A percentile compares a stretch with the other conserved stretches of the same genome.
Evolutionary conservation across 2,329 filamentous ascomycete genomes (phyloP).

Genomic region (Gremmenia infestans): DNA sequence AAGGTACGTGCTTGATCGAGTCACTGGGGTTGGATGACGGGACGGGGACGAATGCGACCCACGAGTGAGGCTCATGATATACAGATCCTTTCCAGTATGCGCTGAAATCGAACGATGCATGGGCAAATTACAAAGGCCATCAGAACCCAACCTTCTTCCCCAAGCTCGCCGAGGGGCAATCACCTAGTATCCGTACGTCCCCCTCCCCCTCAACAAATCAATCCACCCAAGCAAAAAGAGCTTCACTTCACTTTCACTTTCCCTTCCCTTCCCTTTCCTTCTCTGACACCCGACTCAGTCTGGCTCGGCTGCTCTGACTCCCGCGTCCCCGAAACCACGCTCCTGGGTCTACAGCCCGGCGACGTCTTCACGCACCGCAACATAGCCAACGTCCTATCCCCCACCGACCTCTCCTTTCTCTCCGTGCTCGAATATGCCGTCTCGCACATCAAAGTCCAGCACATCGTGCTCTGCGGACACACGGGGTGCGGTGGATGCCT

Average conservation of each 20-base stretch:
- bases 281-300: constrained; percentile 40
- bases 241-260: not conserved
- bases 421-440: constrained; percentile 80
- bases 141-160: constrained; percentile 68
- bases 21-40: not conserved
- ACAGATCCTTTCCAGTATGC: constrained; percentile 48
- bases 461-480: constrained; percentile 68
- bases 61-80: not conserved
- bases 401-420: constrained; percentile 69
- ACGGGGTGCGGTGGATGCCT: constrained; percentile 62
- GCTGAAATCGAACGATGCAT: constrained; percentile 64
- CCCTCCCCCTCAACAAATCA: not conserved
- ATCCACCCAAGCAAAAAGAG: not conserved
- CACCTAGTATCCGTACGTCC: constrained; percentile 53
- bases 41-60: not conserved
- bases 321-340: constrained; percentile 76
- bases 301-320: constrained; percentile 89
- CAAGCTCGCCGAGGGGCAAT: constrained; percentile 61
- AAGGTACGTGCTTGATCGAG: not conserved
- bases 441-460: constrained; percentile 62
- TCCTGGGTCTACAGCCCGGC: constrained; percentile 72
- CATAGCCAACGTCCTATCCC: constrained; percentile 77
- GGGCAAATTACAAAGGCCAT: constrained; percentile 59
- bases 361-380: constrained; percentile 89
- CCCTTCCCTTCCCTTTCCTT: not conserved